Base-by-base conservation (phyloP, 371 early-diverging fungal species). In the Phascolomyces articulosus region DNA sequence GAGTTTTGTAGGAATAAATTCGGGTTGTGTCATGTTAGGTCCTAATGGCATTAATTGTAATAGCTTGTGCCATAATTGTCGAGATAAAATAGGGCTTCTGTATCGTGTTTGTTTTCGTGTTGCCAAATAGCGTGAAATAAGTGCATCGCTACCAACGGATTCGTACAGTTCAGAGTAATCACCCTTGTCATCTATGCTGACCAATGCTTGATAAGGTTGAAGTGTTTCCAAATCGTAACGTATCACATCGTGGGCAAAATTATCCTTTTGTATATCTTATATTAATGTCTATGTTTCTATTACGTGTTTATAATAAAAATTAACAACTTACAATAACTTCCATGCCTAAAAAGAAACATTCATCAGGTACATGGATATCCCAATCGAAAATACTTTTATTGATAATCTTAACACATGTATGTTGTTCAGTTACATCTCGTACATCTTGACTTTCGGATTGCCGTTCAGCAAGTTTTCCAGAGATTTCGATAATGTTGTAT, bases 401-500 rank as follows among this genome's bases (percentile, higher is more conserved):
- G 67, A 96, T 84, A 61, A 97, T 85, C 49, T 88, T 82, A 23
- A 93, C 89, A 54, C 85, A 83, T 16, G 73, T 60, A 55, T 91
- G 90, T 31, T 74, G 75, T 54, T 83, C 80, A 8, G 73, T 66
- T 1, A 68, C 69, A 31, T 75, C 75, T 8, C 80, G 70, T 4
- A 81, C 73, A 20, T 81, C 74, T 54, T 88, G 88, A 21, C 82
- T 80, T 44, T 84, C 85, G 55, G 83, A 79, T 71, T 93, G 92
- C 58, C 85, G 79, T 40, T 88, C 83, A 0, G 94, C 91, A 23
- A 98, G 75, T 69, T 91, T 88, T 21, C 87, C 71, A 60, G 93
- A 93, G 63, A 98, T 96, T 71, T 98, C 99, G 60, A 98, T 90
- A 65, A 98, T 89, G 28, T 89, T 87, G 83, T 98, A 98, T 68